Evolutionary conservation across 148 eudicot species (phyloP).

Genomic region (Rhododendron mucronatum): DNA sequence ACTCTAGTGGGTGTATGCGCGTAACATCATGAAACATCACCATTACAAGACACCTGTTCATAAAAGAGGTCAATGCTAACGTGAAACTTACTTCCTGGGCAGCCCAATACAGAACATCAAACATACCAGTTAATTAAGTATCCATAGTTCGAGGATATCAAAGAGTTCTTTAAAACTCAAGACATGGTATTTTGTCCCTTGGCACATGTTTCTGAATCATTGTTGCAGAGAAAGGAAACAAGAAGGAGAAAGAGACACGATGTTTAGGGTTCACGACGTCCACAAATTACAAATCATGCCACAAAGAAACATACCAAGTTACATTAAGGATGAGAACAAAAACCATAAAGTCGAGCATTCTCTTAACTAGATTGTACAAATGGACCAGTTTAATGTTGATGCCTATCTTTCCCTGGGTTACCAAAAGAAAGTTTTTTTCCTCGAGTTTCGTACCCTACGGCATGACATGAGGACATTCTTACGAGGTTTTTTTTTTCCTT

Average conservation of each 20-base stretch:
- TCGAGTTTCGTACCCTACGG: too few species aligned
- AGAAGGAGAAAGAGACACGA: not conserved
- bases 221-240: not conserved
- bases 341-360: too few species aligned
- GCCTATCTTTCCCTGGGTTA: too few species aligned
- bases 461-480: too few species aligned
- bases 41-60: not conserved
- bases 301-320: too few species aligned
- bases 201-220: not conserved
- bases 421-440: too few species aligned
- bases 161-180: not conserved
- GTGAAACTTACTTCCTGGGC: not conserved
- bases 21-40: not conserved
- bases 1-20: not conserved
- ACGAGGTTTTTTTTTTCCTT: too few species aligned
- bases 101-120: not conserved
- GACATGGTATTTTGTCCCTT: not conserved
- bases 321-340: too few species aligned
- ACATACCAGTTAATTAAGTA: not conserved
- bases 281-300: too few species aligned
- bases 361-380: too few species aligned
- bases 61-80: not conserved
- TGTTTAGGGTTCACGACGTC: too few species aligned
- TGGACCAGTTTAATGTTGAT: too few species aligned
- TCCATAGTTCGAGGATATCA: not conserved